phyloP scores from a whole-genome alignment of 192 early-diverging fungal species.

The Coemansia sp. region DNA sequence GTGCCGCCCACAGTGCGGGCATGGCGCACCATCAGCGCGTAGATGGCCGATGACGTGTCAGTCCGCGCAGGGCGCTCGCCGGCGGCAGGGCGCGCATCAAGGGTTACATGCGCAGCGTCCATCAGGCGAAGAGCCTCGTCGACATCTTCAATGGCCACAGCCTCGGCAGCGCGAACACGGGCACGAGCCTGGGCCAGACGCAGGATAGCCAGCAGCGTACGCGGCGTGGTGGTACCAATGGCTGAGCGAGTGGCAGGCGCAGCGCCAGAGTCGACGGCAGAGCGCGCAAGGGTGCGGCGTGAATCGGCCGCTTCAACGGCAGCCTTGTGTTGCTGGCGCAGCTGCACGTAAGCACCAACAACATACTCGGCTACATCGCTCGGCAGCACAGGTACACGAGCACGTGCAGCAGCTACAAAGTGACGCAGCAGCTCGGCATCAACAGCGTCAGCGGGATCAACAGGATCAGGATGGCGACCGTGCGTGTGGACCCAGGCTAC shows the following conservation, averaged over 20 bases:
- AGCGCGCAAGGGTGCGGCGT: slow-evolving; percentile 16
- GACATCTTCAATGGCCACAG: slow-evolving; percentile 71
- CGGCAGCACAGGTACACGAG: slow-evolving; percentile 70
- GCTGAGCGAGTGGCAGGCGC: slow-evolving; percentile 16
- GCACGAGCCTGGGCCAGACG: slow-evolving; percentile 82
- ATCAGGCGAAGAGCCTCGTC: slow-evolving; percentile 85
- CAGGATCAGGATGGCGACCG: slow-evolving; percentile 69
- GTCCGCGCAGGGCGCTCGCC: slow-evolving; percentile 33
- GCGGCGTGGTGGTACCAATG: slow-evolving; percentile 51
- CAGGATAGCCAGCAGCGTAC: slow-evolving; percentile 85
- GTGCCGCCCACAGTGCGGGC: slow-evolving; percentile 62
- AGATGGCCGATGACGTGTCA: slow-evolving; percentile 66
- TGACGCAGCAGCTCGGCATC: slow-evolving; percentile 79
- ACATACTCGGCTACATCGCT: slow-evolving; percentile 79
- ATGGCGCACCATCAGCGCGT: slow-evolving; percentile 68
- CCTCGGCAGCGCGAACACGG: slow-evolving; percentile 68
- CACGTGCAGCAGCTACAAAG: slow-evolving; percentile 81
- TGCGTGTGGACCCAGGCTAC: slow-evolving; percentile 91
- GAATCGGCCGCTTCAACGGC: slow-evolving; percentile 11
- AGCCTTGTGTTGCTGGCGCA: slow-evolving; percentile 63
- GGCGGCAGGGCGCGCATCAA: slow-evolving; percentile 54
- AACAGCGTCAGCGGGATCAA: slow-evolving; percentile 51
- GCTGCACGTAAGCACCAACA: slow-evolving; percentile 79
- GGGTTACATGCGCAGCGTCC: slow-evolving; percentile 86
- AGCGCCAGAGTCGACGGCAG: slow-evolving; percentile 20